Percentiles rank a stretch among this genome's conserved stretches.
Conservation (phyloP, 192 early-diverging fungal genomes). For the Rhizophlyctis rosea region DNA sequence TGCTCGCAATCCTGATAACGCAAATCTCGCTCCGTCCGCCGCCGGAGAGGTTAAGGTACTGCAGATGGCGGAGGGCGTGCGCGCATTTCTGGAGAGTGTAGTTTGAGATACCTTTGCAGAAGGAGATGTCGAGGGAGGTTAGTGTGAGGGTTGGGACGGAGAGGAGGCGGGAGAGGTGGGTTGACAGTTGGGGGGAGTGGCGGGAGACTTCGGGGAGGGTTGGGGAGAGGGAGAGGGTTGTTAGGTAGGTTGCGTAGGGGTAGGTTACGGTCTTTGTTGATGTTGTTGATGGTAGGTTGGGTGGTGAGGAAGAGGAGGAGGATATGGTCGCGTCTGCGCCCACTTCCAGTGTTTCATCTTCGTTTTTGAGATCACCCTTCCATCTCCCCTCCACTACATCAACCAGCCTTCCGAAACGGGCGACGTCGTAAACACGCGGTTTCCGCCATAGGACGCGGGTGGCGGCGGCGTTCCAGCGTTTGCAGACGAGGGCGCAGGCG, state of each 20-base stretch:
- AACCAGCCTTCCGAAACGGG: slow-evolving; percentile 33
- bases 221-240: slow-evolving; percentile 20
- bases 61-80: slow-evolving; percentile 39
- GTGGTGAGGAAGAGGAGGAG: slow-evolving; percentile 24
- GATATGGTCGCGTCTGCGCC: neutral
- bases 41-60: slow-evolving; percentile 50
- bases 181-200: slow-evolving; percentile 17
- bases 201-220: slow-evolving; percentile 33
- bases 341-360: neutral
- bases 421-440: slow-evolving; percentile 39
- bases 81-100: slow-evolving; percentile 52
- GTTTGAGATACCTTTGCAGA: slow-evolving; percentile 59
- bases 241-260: slow-evolving; percentile 9
- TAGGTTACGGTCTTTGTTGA: slow-evolving; percentile 23
- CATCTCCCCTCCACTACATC: slow-evolving; percentile 7
- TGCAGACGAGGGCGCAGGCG: slow-evolving; percentile 41
- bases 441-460: slow-evolving; percentile 46
- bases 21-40: slow-evolving; percentile 55
- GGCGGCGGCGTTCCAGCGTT: slow-evolving; percentile 45
- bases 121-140: slow-evolving; percentile 49
- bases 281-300: no score
- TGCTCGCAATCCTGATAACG: slow-evolving; percentile 51
- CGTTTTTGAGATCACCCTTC: no score
- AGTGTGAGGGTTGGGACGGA: slow-evolving; percentile 27
- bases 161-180: slow-evolving; percentile 18